Evolutionary conservation across 1,284 basidiomycete species (phyloP).

Genomic region (Boletus semigastroideus): DNA sequence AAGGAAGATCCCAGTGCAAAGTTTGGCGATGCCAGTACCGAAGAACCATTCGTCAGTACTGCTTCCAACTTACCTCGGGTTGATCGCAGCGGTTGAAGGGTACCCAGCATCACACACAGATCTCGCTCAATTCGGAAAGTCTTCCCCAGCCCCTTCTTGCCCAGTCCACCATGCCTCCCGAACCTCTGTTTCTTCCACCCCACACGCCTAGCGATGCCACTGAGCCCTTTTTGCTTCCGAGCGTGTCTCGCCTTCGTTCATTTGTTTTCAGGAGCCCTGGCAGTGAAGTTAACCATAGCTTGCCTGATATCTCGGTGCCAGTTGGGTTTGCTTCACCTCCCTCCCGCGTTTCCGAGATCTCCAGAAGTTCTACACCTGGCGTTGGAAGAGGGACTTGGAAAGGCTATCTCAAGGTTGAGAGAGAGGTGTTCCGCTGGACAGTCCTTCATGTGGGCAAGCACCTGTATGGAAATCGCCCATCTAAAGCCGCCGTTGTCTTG

Average conservation of each 20-base stretch:
- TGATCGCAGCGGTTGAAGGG: conserved; percentile 19
- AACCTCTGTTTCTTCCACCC: conserved; percentile 35
- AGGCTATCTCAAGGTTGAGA: conserved; percentile 34
- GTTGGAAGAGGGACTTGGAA: conserved; percentile 24
- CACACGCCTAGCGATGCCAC: conserved; percentile 36
- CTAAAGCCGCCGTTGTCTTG: conserved; percentile 63
- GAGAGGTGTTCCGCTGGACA: conserved; percentile 79
- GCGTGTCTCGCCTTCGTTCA: conserved; percentile 81
- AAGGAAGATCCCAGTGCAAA: conserved; percentile 35
- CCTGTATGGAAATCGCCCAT: conserved; percentile 50
- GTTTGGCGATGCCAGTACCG: conserved; percentile 35
- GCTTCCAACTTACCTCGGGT: conserved; percentile 6
- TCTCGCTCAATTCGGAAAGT: conserved; percentile 41
- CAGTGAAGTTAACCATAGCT: conserved; percentile 48
- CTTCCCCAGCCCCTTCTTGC: conserved; percentile 45
- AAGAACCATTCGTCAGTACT: conserved; percentile 42
- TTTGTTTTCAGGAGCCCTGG: conserved; percentile 55
- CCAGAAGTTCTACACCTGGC: conserved; percentile 59
- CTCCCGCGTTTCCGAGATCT: conserved; percentile 72
- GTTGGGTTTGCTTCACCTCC: conserved; percentile 51
- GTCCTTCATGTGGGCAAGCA: conserved; percentile 61
- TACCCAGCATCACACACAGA: conserved; percentile 36
- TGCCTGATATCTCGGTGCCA: conserved; percentile 44
- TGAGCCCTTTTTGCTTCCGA: conserved; percentile 69
- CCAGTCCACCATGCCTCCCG: conserved; percentile 33